Evolutionary conservation across 2,329 filamentous ascomycete species (phyloP), one percentile per base, ranked within the genome.

Genomic region (Aspergillus intermedius): DNA sequence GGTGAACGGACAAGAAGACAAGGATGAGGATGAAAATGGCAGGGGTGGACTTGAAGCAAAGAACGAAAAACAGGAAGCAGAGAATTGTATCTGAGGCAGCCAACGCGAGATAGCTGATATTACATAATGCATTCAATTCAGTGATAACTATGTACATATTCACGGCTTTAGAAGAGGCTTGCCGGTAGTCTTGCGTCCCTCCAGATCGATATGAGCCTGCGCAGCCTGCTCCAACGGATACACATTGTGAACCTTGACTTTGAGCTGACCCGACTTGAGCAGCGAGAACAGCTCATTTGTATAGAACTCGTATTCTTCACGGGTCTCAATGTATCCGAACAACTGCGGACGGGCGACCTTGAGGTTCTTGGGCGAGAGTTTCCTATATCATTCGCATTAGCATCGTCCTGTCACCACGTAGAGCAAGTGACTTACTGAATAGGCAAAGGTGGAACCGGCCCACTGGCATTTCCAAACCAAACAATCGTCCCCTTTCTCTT

Each of bases 381-480:
- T 65, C 3, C 58, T 60, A 48, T 47, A 44, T 30, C 19, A 45
- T 57, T 45, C 59, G 54, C 34, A 40, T 49, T 13, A 42, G 15
- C 34, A 37, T 15, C 13, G 8, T 37, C 17, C 17, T 19, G 17
- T 19, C 17, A 19, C 17, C 17, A 2, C 17, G 17, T 19, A 19
- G 17, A 19, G 17, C 17, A 19, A 19, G 3, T 19, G 17, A 19
- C 17, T 19, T 19, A 81, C 74, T 71, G 65, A 57, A 86, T 76
- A 43, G 75, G 68, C 55, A 86, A 69, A 0, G 88, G 87, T n/a
- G 83, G 82, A 1, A 93, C 86, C 3, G 86, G 78, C 4, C 90
- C 91, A 68, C 82, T 80, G 6, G 88, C 86, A 69, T 94, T 94
- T 3, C 89, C 89, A 70, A 91, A 94, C 44, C 81, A 84, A 22